A percentile compares a stretch with the other conserved stretches of the same genome.
Conservation (phyloP, 2,329 filamentous ascomycete species). For the Mycosphaerella sp. region DNA sequence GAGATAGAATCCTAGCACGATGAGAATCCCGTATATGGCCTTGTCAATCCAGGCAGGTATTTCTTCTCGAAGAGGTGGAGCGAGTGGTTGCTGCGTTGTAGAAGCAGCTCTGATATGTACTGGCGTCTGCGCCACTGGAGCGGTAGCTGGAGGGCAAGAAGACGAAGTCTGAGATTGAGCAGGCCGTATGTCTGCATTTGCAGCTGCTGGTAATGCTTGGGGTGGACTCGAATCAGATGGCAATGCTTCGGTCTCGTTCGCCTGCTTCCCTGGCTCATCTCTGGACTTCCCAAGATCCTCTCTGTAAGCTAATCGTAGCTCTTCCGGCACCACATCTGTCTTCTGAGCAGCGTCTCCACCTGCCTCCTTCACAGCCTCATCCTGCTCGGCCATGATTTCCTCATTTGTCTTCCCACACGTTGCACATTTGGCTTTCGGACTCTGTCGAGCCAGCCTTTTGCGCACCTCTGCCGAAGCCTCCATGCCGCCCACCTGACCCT, state of each 20-base stretch:
- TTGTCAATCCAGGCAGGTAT: constrained; percentile 74
- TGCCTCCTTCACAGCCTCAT: constrained; percentile 49
- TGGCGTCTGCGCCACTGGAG: constrained; percentile 12
- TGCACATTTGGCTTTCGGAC: constrained; percentile 59
- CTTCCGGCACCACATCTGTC: constrained; percentile 47
- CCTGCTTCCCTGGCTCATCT: constrained; percentile 12
- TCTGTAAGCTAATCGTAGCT: constrained; percentile 61
- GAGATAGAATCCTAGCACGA: constrained; percentile 66
- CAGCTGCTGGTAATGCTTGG: constrained; percentile 14
- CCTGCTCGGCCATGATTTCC: constrained; percentile 67
- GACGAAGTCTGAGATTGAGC: background rate
- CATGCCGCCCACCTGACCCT: constrained; percentile 83
- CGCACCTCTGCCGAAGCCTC: constrained; percentile 66
- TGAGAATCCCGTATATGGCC: constrained; percentile 65
- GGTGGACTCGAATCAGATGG: background rate
- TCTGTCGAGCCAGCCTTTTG: constrained; percentile 62
- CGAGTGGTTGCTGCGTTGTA: constrained; percentile 14
- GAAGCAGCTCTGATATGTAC: constrained; percentile 9
- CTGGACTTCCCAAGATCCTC: constrained; percentile 56
- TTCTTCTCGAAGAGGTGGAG: constrained; percentile 37
- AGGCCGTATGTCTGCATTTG: background rate
- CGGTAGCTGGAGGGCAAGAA: background rate
- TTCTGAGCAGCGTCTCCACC: constrained; percentile 37
- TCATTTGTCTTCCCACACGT: constrained; percentile 63
- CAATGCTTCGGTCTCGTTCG: constrained; percentile 5